A percentile compares a stretch with the other conserved stretches of the same genome.
Conservation (phyloP, 2,329 filamentous ascomycete genomes). For the Hymenotorrendiella dingleyae region DNA sequence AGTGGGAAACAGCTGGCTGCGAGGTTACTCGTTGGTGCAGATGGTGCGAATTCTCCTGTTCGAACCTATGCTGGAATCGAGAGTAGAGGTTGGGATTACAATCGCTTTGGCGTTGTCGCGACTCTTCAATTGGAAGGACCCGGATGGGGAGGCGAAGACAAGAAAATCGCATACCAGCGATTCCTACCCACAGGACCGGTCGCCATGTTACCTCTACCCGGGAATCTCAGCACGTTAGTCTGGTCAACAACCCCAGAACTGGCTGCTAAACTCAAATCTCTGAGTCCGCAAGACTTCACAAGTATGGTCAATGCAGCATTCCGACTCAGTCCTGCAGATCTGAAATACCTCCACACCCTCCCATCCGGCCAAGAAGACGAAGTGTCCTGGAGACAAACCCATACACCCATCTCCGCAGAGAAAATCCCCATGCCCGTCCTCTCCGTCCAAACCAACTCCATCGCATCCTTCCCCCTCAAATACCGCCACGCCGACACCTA, state of each 20-base stretch:
- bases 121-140: slow-evolving; percentile 67
- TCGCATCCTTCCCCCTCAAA: slow-evolving; percentile 87
- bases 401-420: slow-evolving; percentile 52
- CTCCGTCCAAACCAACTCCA: slow-evolving; percentile 68
- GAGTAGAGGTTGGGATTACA: slow-evolving; percentile 89
- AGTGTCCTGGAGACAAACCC: slow-evolving; percentile 72
- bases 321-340: slow-evolving; percentile 69
- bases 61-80: slow-evolving; percentile 82
- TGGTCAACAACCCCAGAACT: slow-evolving; percentile 88
- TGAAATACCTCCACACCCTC: slow-evolving; percentile 73
- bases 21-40: slow-evolving; percentile 82
- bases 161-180: slow-evolving; percentile 83
- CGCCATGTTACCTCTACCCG: slow-evolving; percentile 84
- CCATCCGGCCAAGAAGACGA: slow-evolving; percentile 61
- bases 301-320: slow-evolving; percentile 94
- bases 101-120: slow-evolving; percentile 83
- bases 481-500: slow-evolving; percentile 94
- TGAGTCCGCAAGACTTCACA: slow-evolving; percentile 67
- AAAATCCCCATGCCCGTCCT: slow-evolving; percentile 60
- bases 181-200: slow-evolving; percentile 91
- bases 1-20: slow-evolving; percentile 63
- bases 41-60: slow-evolving; percentile 92
- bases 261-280: slow-evolving; percentile 71
- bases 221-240: slow-evolving; percentile 76
- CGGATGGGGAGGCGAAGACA: slow-evolving; percentile 46